These are phyloP conservation scores for Protostelium mycophagum DNA, from an alignment of 78 protist genomes.

Conservation along the genomic window DNA sequence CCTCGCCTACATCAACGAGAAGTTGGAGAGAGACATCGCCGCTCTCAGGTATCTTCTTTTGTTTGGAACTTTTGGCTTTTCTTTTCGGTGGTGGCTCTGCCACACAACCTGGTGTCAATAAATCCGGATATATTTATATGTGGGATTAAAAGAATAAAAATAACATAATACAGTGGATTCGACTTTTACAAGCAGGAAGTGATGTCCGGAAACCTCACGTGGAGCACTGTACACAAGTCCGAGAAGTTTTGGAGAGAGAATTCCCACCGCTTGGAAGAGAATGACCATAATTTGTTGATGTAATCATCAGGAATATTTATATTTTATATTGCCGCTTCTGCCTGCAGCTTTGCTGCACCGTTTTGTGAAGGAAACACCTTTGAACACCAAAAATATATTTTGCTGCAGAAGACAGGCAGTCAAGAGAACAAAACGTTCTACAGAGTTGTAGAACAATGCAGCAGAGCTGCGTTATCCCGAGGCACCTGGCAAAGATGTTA, in stretches of 20 bases:
- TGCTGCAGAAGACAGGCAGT: neutral
- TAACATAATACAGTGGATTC: conserved; percentile 34
- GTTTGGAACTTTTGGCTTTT: no score
- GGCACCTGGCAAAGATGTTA: no score
- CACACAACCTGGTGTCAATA: neutral
- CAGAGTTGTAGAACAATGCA: no score
- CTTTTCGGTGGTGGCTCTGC: conserved; percentile 1
- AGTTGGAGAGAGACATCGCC: conserved; percentile 25
- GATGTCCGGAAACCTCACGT: conserved; percentile 66
- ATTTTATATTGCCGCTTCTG: no score
- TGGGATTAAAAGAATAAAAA: neutral
- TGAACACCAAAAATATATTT: neutral
- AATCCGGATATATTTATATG: neutral
- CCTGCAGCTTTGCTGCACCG: neutral
- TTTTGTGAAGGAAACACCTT: neutral
- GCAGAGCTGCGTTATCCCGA: no score
- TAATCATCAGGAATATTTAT: no score
- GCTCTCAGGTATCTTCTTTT: conserved; percentile 67
- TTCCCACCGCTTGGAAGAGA: conserved; percentile 70
- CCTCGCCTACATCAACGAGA: conserved; percentile 20
- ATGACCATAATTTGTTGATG: conserved; percentile 42
- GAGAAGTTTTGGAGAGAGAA: conserved; percentile 91
- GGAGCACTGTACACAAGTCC: conserved; percentile 89
- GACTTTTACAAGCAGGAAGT: conserved; percentile 71
- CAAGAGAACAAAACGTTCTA: no score